A percentile compares a stretch with the other conserved stretches of the same genome.
These are phyloP conservation scores for Saccharomyces cerevisiae DNA, from an alignment of 805 yeast species.

Conservation along the genomic window DNA sequence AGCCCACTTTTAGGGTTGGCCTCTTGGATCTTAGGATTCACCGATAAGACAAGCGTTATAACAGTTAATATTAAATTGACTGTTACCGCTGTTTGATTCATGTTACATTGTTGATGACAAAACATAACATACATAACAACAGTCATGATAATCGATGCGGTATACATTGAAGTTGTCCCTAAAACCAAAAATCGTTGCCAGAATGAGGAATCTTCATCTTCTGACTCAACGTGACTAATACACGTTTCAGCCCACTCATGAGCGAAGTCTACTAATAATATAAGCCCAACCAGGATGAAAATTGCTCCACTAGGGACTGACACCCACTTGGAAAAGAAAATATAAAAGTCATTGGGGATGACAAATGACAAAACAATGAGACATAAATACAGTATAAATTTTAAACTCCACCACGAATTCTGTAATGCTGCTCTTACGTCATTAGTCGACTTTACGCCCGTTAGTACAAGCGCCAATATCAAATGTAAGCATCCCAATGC, in stretches of 20 bases:
- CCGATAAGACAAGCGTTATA: constrained; percentile 59
- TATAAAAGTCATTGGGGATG: constrained; percentile 80
- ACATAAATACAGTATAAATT: constrained; percentile 50
- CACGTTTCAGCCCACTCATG: constrained; percentile 98
- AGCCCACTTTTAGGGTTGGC: constrained; percentile 91
- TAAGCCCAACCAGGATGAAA: constrained; percentile 82
- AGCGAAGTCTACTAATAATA: constrained; percentile 89
- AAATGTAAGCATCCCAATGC: constrained; percentile 79
- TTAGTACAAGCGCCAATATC: constrained; percentile 53
- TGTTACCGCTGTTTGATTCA: constrained; percentile 83
- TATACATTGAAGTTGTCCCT: constrained; percentile 81
- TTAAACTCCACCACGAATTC: constrained; percentile 86
- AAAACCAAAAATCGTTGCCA: constrained; percentile 81
- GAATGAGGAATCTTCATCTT: constrained; percentile 46
- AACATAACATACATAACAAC: constrained; percentile 75
- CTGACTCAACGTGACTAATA: constrained; percentile 80
- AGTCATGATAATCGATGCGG: constrained; percentile 63
- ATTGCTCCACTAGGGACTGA: constrained; percentile 78
- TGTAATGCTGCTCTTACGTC: constrained; percentile 78
- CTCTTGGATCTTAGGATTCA: constrained; percentile 81
- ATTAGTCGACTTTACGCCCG: constrained; percentile 68
- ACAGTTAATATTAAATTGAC: constrained; percentile 62
- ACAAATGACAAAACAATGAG: constrained; percentile 58
- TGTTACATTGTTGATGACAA: constrained; percentile 70
- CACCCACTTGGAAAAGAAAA: constrained; percentile 84